Conservation (phyloP, 495 filamentous ascomycete genomes). For the Aspergillus heteromorphus region DNA sequence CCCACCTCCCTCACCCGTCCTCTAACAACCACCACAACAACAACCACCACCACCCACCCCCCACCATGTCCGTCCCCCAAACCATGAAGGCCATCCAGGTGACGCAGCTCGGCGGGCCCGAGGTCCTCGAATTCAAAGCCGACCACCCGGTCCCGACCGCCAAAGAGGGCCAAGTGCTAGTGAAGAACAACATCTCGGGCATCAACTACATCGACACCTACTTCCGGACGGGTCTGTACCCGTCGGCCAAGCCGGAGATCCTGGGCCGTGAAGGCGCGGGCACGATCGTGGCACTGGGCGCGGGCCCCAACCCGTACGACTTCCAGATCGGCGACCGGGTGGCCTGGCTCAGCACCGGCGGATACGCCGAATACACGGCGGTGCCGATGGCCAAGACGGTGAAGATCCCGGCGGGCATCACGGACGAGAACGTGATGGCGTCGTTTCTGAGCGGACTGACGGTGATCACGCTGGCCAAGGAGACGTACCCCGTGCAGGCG, state of each 20-base stretch:
- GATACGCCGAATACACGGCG: slow-evolving; percentile 77
- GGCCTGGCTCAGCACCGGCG: slow-evolving; percentile 52
- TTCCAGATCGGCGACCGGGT: slow-evolving; percentile 64
- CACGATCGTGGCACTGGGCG: slow-evolving; percentile 49
- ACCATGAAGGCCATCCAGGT: slow-evolving; percentile 75
- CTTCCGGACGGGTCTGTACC: slow-evolving; percentile 87
- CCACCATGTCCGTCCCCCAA: slow-evolving; percentile 46
- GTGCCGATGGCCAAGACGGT: slow-evolving; percentile 51
- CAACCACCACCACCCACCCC: too few relatives aligned
- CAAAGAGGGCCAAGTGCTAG: slow-evolving; percentile 66
- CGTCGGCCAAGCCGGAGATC: slow-evolving; percentile 66
- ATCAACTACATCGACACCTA: slow-evolving; percentile 89
- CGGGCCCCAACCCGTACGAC: slow-evolving; percentile 34
- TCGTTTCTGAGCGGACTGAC: slow-evolving; percentile 79
- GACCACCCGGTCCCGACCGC: slow-evolving; percentile 71
- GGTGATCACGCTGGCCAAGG: slow-evolving; percentile 74
- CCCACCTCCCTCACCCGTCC: background rate
- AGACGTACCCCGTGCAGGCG: slow-evolving; percentile 65
- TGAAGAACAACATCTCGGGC: slow-evolving; percentile 81
- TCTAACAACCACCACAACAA: slow-evolving; percentile 6
- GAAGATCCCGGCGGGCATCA: slow-evolving; percentile 60
- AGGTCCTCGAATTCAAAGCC: slow-evolving; percentile 70
- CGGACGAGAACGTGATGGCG: slow-evolving; percentile 59
- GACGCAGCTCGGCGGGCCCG: slow-evolving; percentile 69
- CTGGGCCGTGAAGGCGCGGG: slow-evolving; percentile 82